phyloP scores from a whole-genome alignment of 768 basidiomycete genomes.

The Trametes punicea region DNA sequence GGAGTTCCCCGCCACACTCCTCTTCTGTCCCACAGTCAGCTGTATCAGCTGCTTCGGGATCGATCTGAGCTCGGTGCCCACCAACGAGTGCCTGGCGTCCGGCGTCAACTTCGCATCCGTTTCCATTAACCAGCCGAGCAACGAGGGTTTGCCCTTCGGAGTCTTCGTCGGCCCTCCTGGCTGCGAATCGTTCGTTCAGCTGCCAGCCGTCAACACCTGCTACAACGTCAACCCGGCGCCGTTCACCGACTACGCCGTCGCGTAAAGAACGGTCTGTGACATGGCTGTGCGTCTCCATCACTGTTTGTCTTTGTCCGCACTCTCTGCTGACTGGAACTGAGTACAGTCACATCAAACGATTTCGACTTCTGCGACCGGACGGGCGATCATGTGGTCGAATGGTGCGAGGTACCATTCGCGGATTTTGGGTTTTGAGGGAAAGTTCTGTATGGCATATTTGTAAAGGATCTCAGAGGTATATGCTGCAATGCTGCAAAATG shows the following conservation, averaged over 20 bases:
- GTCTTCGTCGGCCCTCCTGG: not conserved
- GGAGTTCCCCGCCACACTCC: constrained; percentile 1
- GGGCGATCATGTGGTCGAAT: too few relatives aligned
- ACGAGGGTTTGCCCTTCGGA: constrained; percentile 4
- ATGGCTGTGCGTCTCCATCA: not conserved
- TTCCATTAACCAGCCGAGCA: constrained; percentile 6
- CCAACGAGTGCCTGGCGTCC: not conserved
- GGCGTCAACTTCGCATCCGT: not conserved
- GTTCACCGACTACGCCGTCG: constrained; percentile 1
- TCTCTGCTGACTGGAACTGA: not conserved
- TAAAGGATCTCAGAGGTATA: too few relatives aligned
- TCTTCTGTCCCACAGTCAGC: not conserved
- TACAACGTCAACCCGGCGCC: not conserved
- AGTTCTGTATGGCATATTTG: too few relatives aligned
- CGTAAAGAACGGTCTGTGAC: not conserved
- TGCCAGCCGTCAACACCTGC: constrained; percentile 2
- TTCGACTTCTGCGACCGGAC: too few relatives aligned
- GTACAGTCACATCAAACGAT: too few relatives aligned
- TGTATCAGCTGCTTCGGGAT: constrained; percentile 1
- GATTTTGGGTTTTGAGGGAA: too few relatives aligned
- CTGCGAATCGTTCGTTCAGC: not conserved
- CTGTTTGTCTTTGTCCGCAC: not conserved
- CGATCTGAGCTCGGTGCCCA: not conserved
- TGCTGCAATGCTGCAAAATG: too few relatives aligned
- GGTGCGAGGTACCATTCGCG: too few relatives aligned